Conservation (phyloP, 495 filamentous ascomycete genomes). For the Penicillium chermesinum region DNA sequence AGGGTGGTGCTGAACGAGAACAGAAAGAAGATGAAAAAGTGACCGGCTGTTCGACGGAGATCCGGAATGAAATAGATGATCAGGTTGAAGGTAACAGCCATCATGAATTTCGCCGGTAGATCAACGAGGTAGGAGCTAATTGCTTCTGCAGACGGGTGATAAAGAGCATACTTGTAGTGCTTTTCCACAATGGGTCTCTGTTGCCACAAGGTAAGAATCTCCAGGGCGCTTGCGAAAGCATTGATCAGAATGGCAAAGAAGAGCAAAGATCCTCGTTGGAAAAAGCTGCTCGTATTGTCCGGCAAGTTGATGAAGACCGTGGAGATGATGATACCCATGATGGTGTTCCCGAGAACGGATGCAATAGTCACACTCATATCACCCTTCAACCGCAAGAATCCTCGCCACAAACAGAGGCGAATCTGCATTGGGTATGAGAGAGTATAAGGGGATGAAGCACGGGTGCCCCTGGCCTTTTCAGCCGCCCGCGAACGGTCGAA, state of each 20-base stretch:
- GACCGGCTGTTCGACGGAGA: constrained; percentile 65
- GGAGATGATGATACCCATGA: constrained; percentile 72
- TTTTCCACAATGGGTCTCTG: constrained; percentile 93
- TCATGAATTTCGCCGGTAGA: constrained; percentile 57
- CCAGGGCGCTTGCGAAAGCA: constrained; percentile 72
- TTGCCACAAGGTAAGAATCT: constrained; percentile 74
- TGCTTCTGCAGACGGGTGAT: constrained; percentile 85
- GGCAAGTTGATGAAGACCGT: constrained; percentile 77
- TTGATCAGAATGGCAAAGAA: constrained; percentile 88
- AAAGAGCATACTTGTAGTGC: constrained; percentile 82
- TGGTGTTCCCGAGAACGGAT: constrained; percentile 64
- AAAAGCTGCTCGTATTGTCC: constrained; percentile 62
- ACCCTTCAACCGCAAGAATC: constrained; percentile 59
- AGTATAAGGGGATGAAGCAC: constrained; percentile 68
- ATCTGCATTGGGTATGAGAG: constrained; percentile 69
- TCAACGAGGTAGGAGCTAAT: constrained; percentile 79
- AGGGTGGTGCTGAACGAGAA: constrained; percentile 63
- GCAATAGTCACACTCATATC: constrained; percentile 69
- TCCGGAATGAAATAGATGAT: constrained; percentile 85
- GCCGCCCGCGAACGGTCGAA: constrained; percentile 66
- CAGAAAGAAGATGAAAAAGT: constrained; percentile 65
- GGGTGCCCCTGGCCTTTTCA: constrained; percentile 47
- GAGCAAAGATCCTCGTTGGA: constrained; percentile 69
- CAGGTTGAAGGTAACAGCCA: constrained; percentile 58
- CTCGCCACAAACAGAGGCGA: constrained; percentile 67